These are phyloP conservation scores for Maudiozyma serrabonitensis DNA, from an alignment of 805 yeast genomes.

Conservation along the genomic window DNA sequence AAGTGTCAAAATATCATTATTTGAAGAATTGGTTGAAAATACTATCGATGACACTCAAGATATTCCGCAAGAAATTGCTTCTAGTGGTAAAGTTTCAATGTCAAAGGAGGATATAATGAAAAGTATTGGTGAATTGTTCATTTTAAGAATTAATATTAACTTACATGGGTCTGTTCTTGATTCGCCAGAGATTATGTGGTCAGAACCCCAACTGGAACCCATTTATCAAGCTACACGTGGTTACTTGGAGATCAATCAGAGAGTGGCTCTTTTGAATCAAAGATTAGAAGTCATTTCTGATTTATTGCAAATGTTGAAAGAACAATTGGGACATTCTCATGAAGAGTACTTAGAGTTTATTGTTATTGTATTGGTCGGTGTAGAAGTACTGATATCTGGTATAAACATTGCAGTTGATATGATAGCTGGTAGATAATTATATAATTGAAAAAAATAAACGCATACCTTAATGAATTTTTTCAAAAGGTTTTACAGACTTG, in stretches of 20 bases:
- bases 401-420: slow-evolving; percentile 65
- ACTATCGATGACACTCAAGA: slow-evolving; percentile 97
- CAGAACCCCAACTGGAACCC: slow-evolving; percentile 96
- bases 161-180: slow-evolving; percentile 84
- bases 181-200: slow-evolving; percentile 98
- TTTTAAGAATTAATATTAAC: slow-evolving; percentile 71
- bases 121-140: slow-evolving; percentile 91
- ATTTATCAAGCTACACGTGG: slow-evolving; percentile 96
- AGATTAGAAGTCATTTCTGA: slow-evolving; percentile 90
- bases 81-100: slow-evolving; percentile 92
- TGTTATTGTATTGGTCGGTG: slow-evolving; percentile 83
- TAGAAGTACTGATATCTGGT: slow-evolving; percentile 82
- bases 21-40: slow-evolving; percentile 92
- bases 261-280: slow-evolving; percentile 84
- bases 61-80: slow-evolving; percentile 92
- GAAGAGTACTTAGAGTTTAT: slow-evolving; percentile 87
- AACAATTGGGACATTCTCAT: slow-evolving; percentile 90
- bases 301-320: slow-evolving; percentile 89
- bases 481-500: too few species aligned
- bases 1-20: slow-evolving; percentile 86
- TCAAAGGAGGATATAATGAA: slow-evolving; percentile 92
- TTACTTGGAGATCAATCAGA: slow-evolving; percentile 85
- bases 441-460: too few species aligned
- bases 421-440: slow-evolving; percentile 24
- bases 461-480: too few species aligned